Conservation (phyloP, 768 basidiomycete species). For the Lactifluus subvellereus region DNA sequence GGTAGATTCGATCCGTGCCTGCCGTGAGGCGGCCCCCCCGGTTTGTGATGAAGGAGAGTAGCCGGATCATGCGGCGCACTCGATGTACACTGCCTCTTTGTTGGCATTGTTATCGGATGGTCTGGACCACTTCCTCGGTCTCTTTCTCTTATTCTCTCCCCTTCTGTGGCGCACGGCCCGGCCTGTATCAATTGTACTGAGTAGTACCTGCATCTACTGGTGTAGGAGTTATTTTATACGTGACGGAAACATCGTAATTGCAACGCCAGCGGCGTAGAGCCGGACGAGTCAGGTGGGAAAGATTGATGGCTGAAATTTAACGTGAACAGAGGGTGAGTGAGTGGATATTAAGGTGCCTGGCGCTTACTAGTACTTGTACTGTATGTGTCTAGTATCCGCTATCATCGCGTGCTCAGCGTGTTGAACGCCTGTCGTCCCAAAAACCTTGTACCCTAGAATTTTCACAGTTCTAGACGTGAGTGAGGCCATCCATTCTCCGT, state of each 20-base stretch:
- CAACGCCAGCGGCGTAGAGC: too few species aligned
- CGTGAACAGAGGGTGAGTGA: background rate
- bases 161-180: slow-evolving; percentile 13
- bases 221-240: too few species aligned
- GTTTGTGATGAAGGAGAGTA: slow-evolving; percentile 12
- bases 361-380: background rate
- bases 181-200: background rate
- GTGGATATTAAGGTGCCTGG: slow-evolving; percentile 3
- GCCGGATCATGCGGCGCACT: slow-evolving; percentile 20
- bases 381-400: slow-evolving; percentile 9
- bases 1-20: slow-evolving; percentile 19
- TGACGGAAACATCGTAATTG: too few species aligned
- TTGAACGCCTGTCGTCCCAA: background rate
- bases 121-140: slow-evolving; percentile 9
- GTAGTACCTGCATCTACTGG: too few species aligned
- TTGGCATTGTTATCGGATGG: slow-evolving; percentile 20
- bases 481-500: background rate
- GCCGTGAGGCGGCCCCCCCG: slow-evolving; percentile 7
- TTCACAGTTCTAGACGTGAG: slow-evolving; percentile 3
- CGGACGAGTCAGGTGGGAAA: too few species aligned
- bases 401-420: slow-evolving; percentile 21
- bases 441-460: slow-evolving; percentile 13
- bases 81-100: slow-evolving; percentile 22
- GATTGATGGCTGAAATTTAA: too few species aligned
- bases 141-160: slow-evolving; percentile 10